A percentile compares a stretch with the other conserved stretches of the same genome.
Evolutionary conservation across 1,284 basidiomycete species (phyloP).

Genomic region (Trichosporon sp.): DNA sequence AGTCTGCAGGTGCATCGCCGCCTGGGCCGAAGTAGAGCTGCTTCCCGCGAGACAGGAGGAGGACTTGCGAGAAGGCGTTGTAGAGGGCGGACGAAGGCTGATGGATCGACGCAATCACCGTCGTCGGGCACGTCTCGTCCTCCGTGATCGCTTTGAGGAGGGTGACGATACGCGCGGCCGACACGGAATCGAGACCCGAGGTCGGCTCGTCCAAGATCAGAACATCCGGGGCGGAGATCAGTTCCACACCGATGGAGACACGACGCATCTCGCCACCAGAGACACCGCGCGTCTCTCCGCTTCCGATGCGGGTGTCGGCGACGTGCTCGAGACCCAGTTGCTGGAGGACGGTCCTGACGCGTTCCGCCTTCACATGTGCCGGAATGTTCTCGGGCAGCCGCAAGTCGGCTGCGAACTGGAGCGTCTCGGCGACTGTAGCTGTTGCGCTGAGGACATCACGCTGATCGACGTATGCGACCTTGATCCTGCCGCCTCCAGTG

Average conservation of each 20-base stretch:
- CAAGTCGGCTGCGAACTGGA: conserved; percentile 78
- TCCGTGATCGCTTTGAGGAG: conserved; percentile 74
- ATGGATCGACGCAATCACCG: conserved; percentile 83
- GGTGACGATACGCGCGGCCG: conserved; percentile 73
- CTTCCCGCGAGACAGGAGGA: conserved; percentile 74
- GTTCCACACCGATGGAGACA: conserved; percentile 69
- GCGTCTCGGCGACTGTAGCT: conserved; percentile 78
- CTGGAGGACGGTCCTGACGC: conserved; percentile 68
- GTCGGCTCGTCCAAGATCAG: conserved; percentile 70
- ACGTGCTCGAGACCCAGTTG: conserved; percentile 74
- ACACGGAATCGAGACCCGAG: conserved; percentile 78
- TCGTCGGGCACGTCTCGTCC: conserved; percentile 68
- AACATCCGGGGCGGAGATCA: conserved; percentile 66
- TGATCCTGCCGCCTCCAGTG: conserved; percentile 33
- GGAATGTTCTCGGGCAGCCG: conserved; percentile 77
- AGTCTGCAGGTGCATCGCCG: conserved; percentile 65
- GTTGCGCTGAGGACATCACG: conserved; percentile 72
- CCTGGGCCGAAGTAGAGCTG: conserved; percentile 80
- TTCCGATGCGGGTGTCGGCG: conserved; percentile 74
- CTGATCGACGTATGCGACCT: conserved; percentile 81
- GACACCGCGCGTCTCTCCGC: conserved; percentile 65
- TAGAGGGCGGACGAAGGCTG: conserved; percentile 82
- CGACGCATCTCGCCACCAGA: conserved; percentile 73
- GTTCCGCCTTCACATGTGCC: conserved; percentile 64
- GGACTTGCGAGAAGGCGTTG: conserved; percentile 76